Conservation (phyloP, 768 basidiomycete species). For the Auricularia heimuer region DNA sequence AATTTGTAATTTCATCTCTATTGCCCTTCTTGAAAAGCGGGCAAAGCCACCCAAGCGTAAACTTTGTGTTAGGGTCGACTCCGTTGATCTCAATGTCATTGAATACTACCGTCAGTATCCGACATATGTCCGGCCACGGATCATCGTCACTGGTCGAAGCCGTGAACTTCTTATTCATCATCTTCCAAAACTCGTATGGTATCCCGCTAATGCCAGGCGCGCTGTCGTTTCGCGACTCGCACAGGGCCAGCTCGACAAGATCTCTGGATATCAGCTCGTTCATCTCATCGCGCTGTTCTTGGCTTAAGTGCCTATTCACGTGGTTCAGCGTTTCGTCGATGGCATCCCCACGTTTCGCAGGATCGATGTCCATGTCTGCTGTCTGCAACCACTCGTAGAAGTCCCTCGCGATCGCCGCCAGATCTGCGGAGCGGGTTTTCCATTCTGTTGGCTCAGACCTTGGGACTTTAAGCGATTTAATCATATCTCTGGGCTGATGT, state of each 20-base stretch:
- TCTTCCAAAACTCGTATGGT: neutral
- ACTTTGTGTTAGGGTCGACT: conserved; percentile 5
- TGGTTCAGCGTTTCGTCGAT: neutral
- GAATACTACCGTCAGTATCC: conserved; percentile 30
- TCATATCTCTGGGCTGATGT: neutral
- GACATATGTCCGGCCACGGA: neutral
- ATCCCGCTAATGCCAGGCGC: neutral
- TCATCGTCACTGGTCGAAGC: neutral
- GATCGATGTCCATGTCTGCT: neutral
- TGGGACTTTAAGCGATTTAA: no score
- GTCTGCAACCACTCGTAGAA: neutral
- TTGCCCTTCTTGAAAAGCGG: conserved; percentile 33
- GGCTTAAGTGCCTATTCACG: neutral
- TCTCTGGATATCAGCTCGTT: conserved; percentile 3
- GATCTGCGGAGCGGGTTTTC: neutral
- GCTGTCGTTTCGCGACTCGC: neutral
- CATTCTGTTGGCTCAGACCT: neutral
- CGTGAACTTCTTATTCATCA: neutral
- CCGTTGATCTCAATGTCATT: conserved; percentile 30
- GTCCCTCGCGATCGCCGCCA: neutral
- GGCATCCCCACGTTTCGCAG: neutral
- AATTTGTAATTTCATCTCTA: conserved; percentile 9
- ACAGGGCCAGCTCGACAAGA: neutral
- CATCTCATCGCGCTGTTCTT: conserved; percentile 20
- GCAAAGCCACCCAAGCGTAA: conserved; percentile 25